Base-by-base conservation (phyloP, 345 rosid species). In the Corchorus capsularis region DNA sequence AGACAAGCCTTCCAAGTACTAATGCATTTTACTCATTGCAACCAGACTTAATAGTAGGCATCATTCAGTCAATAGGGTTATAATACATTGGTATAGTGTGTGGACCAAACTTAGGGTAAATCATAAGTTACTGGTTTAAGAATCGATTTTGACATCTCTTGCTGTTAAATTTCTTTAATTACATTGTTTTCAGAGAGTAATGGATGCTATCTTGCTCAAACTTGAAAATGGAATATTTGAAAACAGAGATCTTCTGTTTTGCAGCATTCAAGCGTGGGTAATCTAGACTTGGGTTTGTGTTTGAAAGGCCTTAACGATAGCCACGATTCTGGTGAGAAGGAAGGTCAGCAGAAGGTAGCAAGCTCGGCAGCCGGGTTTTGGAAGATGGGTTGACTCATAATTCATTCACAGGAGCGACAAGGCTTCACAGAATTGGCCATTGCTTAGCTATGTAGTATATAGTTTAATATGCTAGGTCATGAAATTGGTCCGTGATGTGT, bases 201-300 rank as follows among this genome's bases (percentile, higher is more conserved):
- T 56, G 4, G 32, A 2, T 11, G 12, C 22, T 39, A 20, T 22
- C 55, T 67, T 67, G 15, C 59, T 50, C 32, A 16, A 69, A 45
- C 9, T 45, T 45, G 47, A 45, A 45, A 45, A 45, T 45, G 8
- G 10, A 5, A 45, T 22, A 60, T 60, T 60, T 34, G 34, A 39
- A 39, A 39, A 39, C 41, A 41, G 10, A 37, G 32, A 54, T 37
- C 54, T 71, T 9, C 50, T 49, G 54, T 45, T 22, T 61, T 89
- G 86, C 82, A 93, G 97, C 87, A 87, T 57, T 81, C 84, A 13
- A 81, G 77, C 77, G 65, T 76, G 63, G 80, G 89, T 13, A 79
- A 72, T 32, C 71, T 90, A 86, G 92, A 87, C 68, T 65, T 93
- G 63, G 93, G 83, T 12, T 81, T 91, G 80, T 77, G 89, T 80